Conservation (phyloP, 192 early-diverging fungal species). For the Umbelopsis vinacea region DNA sequence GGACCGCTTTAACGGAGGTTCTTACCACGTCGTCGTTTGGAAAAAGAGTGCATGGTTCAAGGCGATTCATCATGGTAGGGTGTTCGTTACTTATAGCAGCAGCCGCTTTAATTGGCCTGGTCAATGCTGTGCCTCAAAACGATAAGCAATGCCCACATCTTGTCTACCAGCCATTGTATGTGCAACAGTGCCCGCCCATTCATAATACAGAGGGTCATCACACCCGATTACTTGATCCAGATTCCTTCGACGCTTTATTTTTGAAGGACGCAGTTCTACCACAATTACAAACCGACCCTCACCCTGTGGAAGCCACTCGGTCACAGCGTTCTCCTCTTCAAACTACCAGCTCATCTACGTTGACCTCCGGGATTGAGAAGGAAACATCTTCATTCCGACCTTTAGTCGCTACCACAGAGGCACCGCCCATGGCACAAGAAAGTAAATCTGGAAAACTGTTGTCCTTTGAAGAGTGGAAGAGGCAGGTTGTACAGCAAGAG, state of each 20-base stretch:
- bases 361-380: not conserved
- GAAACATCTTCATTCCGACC: not conserved
- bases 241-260: slow-evolving; percentile 2
- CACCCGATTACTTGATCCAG: slow-evolving; percentile 10
- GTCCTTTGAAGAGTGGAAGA: slow-evolving; percentile 48
- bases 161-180: not conserved
- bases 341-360: not conserved
- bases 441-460: slow-evolving; percentile 16
- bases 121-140: not conserved
- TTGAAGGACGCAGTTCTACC: not conserved
- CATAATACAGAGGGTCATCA: slow-evolving; percentile 1
- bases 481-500: slow-evolving; percentile 27
- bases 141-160: not conserved
- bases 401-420: not conserved
- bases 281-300: not conserved
- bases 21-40: too few relatives aligned
- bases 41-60: too few relatives aligned
- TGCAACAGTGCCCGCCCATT: not conserved
- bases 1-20: not conserved
- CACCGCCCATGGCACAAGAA: not conserved
- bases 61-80: too few relatives aligned
- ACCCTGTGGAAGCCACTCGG: not conserved
- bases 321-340: not conserved
- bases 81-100: too few relatives aligned
- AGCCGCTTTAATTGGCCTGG: too few relatives aligned